A percentile compares a stretch with the other conserved stretches of the same genome.
These are phyloP conservation scores for Aspergillus pseudotamarii DNA, from an alignment of 2,329 filamentous ascomycete species.

Conservation along the genomic window DNA sequence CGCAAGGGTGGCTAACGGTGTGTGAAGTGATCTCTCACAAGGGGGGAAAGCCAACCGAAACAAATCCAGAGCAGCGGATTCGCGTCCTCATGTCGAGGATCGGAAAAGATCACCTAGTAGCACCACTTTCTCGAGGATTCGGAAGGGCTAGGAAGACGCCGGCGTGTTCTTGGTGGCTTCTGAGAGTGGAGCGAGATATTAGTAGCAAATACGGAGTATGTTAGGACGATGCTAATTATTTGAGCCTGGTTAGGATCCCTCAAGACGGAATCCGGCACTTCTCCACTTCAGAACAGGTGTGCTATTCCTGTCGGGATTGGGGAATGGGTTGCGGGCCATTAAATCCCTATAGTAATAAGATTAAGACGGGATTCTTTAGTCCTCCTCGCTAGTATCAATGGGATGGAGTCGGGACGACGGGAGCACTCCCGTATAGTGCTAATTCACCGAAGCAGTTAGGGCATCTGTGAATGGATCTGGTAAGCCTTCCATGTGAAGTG, in stretches of 20 bases:
- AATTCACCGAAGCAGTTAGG: neutral
- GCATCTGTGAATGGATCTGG: neutral
- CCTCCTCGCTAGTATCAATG: neutral
- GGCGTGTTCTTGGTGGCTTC: slow-evolving; percentile 6
- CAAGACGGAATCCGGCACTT: neutral
- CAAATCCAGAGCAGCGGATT: slow-evolving; percentile 4
- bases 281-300: neutral
- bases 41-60: neutral
- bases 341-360: slow-evolving; percentile 2
- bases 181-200: neutral
- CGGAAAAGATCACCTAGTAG: slow-evolving; percentile 4
- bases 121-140: neutral
- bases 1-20: slow-evolving; percentile 1
- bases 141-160: slow-evolving; percentile 2
- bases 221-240: slow-evolving; percentile 2
- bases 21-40: neutral
- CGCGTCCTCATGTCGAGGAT: neutral
- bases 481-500: neutral
- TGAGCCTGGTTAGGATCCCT: neutral
- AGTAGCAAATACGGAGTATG: neutral
- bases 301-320: neutral
- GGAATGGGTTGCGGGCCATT: neutral
- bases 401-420: slow-evolving; percentile 3
- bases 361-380: slow-evolving; percentile 2
- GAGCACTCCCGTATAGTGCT: slow-evolving; percentile 1